These are phyloP conservation scores for Fusarium longipes DNA, from an alignment of 2,329 filamentous ascomycete genomes.

Conservation along the genomic window DNA sequence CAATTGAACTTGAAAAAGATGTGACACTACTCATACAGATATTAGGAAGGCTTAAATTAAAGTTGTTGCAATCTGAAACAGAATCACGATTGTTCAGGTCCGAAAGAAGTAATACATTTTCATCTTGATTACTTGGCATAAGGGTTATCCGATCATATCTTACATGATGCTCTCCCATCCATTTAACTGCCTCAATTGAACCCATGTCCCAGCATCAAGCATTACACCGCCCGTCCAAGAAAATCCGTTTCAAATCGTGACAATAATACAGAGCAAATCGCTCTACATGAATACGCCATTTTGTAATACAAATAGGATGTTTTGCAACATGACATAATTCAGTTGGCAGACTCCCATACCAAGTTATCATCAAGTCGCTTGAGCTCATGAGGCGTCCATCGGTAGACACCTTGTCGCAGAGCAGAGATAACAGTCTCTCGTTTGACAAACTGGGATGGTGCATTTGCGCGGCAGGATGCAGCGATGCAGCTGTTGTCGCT, in stretches of 20 bases:
- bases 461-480: slow-evolving; percentile 50
- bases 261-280: slow-evolving; percentile 48
- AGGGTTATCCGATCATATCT: slow-evolving; percentile 41
- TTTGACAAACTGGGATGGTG: slow-evolving; percentile 46
- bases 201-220: slow-evolving; percentile 46
- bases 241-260: slow-evolving; percentile 50
- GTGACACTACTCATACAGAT: too few relatives aligned
- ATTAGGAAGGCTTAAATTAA: too few relatives aligned
- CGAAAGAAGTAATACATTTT: slow-evolving; percentile 13
- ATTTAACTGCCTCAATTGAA: slow-evolving; percentile 48
- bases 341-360: slow-evolving; percentile 48
- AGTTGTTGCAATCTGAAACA: too few relatives aligned
- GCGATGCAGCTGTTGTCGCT: slow-evolving; percentile 56
- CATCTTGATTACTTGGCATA: slow-evolving; percentile 34
- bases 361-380: slow-evolving; percentile 50
- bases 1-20: background rate
- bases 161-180: slow-evolving; percentile 43
- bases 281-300: slow-evolving; percentile 44
- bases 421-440: slow-evolving; percentile 49
- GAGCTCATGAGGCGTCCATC: slow-evolving; percentile 50
- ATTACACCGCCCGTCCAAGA: slow-evolving; percentile 52
- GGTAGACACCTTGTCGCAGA: slow-evolving; percentile 50
- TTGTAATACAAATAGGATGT: slow-evolving; percentile 23
- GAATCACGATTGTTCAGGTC: too few relatives aligned
- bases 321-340: slow-evolving; percentile 32